Conservation (phyloP, 164 flowering plant species). For the Berberis thunbergii region DNA sequence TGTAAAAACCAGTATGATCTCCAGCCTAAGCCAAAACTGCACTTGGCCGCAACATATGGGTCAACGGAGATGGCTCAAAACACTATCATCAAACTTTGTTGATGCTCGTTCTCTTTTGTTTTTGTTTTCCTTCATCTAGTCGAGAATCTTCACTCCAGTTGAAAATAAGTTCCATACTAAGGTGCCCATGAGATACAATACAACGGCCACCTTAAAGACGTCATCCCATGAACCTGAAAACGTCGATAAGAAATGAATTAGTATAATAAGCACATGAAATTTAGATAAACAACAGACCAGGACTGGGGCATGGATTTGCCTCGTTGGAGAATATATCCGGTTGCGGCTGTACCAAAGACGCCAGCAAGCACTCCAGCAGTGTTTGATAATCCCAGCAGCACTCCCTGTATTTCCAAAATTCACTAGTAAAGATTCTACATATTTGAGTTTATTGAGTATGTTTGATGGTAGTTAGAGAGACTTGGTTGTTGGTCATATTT, state of each 20-base stretch:
- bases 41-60: too few species aligned
- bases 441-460: too few species aligned
- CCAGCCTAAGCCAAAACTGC: too few species aligned
- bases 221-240: slow-evolving; percentile 92
- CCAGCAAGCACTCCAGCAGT: slow-evolving; percentile 99
- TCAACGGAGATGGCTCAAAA: too few species aligned
- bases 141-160: slow-evolving; percentile 91
- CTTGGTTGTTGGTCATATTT: too few species aligned
- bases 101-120: background rate
- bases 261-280: background rate
- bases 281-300: background rate
- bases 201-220: slow-evolving; percentile 91
- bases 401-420: slow-evolving; percentile 48
- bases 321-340: slow-evolving; percentile 89
- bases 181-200: slow-evolving; percentile 76
- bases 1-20: too few species aligned
- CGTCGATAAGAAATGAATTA: slow-evolving; percentile 1
- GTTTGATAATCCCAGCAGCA: slow-evolving; percentile 80
- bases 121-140: slow-evolving; percentile 21
- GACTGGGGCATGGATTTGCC: slow-evolving; percentile 27
- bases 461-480: too few species aligned
- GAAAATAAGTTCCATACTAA: slow-evolving; percentile 90
- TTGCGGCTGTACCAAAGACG: slow-evolving; percentile 94
- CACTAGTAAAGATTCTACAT: background rate
- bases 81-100: too few species aligned